phyloP scores from a whole-genome alignment of 306 rosid genomes.

The Sphenostylis stenocarpa region DNA sequence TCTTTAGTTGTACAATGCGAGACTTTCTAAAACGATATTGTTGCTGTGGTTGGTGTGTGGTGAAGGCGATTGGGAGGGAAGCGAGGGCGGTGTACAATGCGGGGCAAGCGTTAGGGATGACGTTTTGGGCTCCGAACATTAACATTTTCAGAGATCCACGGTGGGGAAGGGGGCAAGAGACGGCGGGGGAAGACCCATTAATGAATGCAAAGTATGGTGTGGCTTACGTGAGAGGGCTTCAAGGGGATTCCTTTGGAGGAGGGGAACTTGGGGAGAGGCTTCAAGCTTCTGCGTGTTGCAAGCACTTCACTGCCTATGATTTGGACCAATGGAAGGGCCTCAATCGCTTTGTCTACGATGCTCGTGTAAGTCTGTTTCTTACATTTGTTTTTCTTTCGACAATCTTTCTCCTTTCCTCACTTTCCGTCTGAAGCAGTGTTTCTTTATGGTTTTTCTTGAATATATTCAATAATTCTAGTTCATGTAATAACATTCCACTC shows the following conservation, averaged over 20 bases:
- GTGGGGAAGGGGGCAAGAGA: conserved; percentile 99
- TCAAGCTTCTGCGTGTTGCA: conserved; percentile 91
- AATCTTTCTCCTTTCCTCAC: background rate
- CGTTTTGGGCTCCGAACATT: conserved; percentile 96
- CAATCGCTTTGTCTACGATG: conserved; percentile 70
- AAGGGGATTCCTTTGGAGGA: conserved; percentile 69
- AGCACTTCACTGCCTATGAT: conserved; percentile 94
- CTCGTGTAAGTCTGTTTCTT: conserved; percentile 43
- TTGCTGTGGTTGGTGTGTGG: background rate
- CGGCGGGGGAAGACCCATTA: conserved; percentile 90
- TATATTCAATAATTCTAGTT: no score
- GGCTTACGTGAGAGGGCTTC: conserved; percentile 79
- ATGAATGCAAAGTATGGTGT: conserved; percentile 56
- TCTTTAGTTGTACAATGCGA: background rate
- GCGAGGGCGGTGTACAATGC: conserved; percentile 81
- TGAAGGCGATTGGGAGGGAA: conserved; percentile 72
- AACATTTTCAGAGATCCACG: conserved; percentile 92
- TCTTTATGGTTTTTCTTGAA: no score
- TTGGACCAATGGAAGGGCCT: conserved; percentile 75
- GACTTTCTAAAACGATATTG: background rate
- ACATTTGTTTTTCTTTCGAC: background rate
- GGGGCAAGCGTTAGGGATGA: conserved; percentile 79
- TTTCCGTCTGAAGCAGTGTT: no score
- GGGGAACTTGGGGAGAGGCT: conserved; percentile 49
- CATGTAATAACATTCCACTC: no score